Base-by-base conservation (phyloP, 179 eudicot genomes). In the Drosera spatulata region DNA sequence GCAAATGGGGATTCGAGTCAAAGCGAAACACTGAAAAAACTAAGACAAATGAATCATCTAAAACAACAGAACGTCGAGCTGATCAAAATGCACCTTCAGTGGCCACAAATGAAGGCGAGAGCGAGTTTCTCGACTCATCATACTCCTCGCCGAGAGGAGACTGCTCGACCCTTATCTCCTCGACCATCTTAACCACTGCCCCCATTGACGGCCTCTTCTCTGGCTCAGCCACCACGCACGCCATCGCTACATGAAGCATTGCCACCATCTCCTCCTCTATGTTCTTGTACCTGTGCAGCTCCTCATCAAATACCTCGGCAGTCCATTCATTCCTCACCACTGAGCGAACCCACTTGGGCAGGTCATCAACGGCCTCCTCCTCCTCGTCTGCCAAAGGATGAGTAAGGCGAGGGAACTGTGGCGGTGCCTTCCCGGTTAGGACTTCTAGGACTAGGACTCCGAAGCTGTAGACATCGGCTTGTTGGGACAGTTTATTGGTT, bases 251-350 rank as follows among this genome's bases (percentile, higher is more conserved):
- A 60, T 91, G 96, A 11, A 91, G 83, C 94, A 86, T 88, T 4
- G 95, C 71, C 40, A 91, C 91, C 12, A 91, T 69, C 73, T 91
- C 98, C 69, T 88, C 96, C 68, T 91, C 96, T 9, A 91, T 91
- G 73, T 88, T 88, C 82, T 91, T 91, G 65, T 89, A 89, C 85
- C 96, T 85, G 67, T 88, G 51, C 48, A 89, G 68, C 44, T 89
- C 97, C 2, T 78, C 78, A 63, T 91, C 98, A 59, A 85, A 91
- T 48, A 91, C 95, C 64, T 91, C 95, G 0, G 96, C 88, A 5
- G 95, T 91, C 98, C 98, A 91, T 77, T 91, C 95, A 61, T 88
- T 95, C 46, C 85, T 78, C 58, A 85, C 96, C 66, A 85, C 86
- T 0, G 96, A 91, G 63, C 78, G 71, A 1, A 91, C 96, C 96